phyloP scores from a whole-genome alignment of 2,329 filamentous ascomycete genomes.

The Ceratocystis cubensis region DNA sequence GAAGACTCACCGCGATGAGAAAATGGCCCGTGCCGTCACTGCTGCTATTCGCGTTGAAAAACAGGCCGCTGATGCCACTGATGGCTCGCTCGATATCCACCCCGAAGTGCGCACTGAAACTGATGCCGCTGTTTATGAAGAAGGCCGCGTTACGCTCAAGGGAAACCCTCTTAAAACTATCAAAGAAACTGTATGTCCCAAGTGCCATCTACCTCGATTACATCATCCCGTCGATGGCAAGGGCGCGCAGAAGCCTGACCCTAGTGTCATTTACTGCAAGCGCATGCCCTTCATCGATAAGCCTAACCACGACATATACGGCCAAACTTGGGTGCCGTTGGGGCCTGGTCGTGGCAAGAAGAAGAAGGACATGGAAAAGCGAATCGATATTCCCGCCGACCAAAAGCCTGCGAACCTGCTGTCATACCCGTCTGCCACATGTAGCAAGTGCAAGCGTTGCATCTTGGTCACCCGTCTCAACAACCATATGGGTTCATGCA shows the following conservation, averaged over 20 bases:
- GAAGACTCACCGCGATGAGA: constrained; percentile 66
- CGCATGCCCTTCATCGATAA: constrained; percentile 66
- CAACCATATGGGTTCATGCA: constrained; percentile 57
- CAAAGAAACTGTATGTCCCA: constrained; percentile 58
- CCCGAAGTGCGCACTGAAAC: constrained; percentile 50
- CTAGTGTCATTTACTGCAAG: constrained; percentile 62
- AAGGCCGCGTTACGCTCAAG: constrained; percentile 55
- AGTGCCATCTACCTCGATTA: constrained; percentile 61
- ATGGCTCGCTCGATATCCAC: constrained; percentile 41
- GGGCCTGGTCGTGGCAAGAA: constrained; percentile 60
- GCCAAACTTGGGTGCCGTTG: constrained; percentile 65
- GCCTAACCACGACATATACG: constrained; percentile 67
- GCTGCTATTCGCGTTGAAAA: constrained; percentile 54
- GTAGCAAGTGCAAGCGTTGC: constrained; percentile 54
- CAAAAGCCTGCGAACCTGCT: constrained; percentile 49
- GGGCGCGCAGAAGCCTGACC: constrained; percentile 52
- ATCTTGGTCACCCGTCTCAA: constrained; percentile 53
- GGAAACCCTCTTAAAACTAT: constrained; percentile 61
- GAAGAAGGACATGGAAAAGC: constrained; percentile 64
- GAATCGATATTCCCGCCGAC: constrained; percentile 38
- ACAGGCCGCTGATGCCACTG: constrained; percentile 43
- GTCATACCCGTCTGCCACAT: constrained; percentile 52
- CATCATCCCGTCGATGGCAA: constrained; percentile 61
- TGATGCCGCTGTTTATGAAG: constrained; percentile 56
- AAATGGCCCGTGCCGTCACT: constrained; percentile 55